Evolutionary conservation across 305 asterid species (phyloP).

Genomic region (Stenogyne calaminthoides): DNA sequence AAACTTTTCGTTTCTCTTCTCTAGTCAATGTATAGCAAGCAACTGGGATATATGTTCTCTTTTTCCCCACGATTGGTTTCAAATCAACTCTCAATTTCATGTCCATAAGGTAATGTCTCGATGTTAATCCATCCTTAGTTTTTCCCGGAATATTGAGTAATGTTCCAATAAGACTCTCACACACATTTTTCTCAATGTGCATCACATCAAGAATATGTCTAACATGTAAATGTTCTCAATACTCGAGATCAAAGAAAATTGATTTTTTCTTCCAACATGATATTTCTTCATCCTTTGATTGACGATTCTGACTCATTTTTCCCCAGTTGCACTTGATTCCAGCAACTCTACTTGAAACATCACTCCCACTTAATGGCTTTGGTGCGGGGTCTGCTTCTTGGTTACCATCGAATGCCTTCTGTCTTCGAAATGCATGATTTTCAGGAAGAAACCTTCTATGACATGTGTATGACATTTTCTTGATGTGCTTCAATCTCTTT

Average conservation of each 20-base stretch:
- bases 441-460: background rate
- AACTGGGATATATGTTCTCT: background rate
- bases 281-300: no score
- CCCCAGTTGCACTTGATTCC: background rate
- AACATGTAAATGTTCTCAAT: background rate
- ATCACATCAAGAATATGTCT: background rate
- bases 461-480: background rate
- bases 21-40: background rate
- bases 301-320: background rate
- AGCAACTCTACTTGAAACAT: background rate
- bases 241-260: background rate
- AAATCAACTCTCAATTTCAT: background rate
- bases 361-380: background rate
- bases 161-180: background rate
- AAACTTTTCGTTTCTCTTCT: background rate
- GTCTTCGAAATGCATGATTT: no score
- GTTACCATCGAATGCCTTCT: no score
- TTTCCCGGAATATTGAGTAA: background rate
- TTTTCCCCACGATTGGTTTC: background rate
- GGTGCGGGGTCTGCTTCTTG: background rate
- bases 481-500: background rate
- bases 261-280: background rate
- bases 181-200: slow-evolving; percentile 4
- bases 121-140: background rate
- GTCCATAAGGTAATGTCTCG: background rate